phyloP scores from a whole-genome alignment of 129 eudicot genomes.

The Helianthus annuus region HanXRQr2.0-SUNRISE NC_035448.2:6501109-6501608 shows the following conservation, averaged over 20 bases:
- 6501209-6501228: conserved; percentile 27
- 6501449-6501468: no score
- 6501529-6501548: no score
- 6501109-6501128: conserved; percentile 46
- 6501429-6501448: no score
- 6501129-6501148: conserved; percentile 49
- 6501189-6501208: conserved; percentile 39
- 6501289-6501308: conserved; percentile 44
- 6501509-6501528: not conserved
- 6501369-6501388: conserved; percentile 40
- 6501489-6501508: no score
- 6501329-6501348: conserved; percentile 49
- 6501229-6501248: conserved; percentile 52
- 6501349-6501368: conserved; percentile 60
- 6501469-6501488: no score
- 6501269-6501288: conserved; percentile 46
- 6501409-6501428: no score
- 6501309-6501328: conserved; percentile 47
- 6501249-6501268: conserved; percentile 49
- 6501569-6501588: no score
- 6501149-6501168: conserved; percentile 31
- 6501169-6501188: conserved; percentile 39
- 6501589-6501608: no score
- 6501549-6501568: no score
- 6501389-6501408: not conserved